A percentile compares a stretch with the other conserved stretches of the same genome.
Conservation (phyloP, 768 basidiomycete species). For the Candolleomyces eurysporus region DNA sequence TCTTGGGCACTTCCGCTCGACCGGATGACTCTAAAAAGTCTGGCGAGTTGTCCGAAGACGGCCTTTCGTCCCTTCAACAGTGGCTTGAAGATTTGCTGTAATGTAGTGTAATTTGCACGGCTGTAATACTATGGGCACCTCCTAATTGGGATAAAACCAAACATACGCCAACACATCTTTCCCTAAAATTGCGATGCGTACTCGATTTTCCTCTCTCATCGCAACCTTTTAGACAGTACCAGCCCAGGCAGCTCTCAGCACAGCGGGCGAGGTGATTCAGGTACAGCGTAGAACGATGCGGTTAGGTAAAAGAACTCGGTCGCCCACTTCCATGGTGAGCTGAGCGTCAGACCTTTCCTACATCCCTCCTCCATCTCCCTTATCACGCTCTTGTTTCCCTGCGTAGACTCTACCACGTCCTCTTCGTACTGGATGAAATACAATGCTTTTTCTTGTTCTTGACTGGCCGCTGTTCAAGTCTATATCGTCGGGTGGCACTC, state of each 20-base stretch:
- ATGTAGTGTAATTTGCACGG: neutral
- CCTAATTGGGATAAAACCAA: neutral
- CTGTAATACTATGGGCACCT: neutral
- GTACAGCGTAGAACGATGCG: slow-evolving; percentile 55
- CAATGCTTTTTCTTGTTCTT: too few species aligned
- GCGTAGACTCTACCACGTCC: too few species aligned
- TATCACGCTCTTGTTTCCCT: neutral
- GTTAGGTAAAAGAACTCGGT: slow-evolving; percentile 58
- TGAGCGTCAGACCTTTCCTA: slow-evolving; percentile 57
- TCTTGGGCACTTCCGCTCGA: slow-evolving; percentile 57
- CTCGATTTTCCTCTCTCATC: slow-evolving; percentile 23
- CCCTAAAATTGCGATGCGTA: neutral
- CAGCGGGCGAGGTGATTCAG: slow-evolving; percentile 66
- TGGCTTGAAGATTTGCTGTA: slow-evolving; percentile 45
- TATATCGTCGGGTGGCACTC: too few species aligned
- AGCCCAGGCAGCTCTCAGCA: slow-evolving; percentile 38
- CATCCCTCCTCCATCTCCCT: slow-evolving; percentile 26
- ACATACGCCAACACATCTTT: neutral
- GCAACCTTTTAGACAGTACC: slow-evolving; percentile 78
- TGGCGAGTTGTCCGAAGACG: slow-evolving; percentile 34
- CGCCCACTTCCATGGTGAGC: slow-evolving; percentile 23
- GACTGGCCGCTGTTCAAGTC: too few species aligned
- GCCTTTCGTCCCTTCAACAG: slow-evolving; percentile 41
- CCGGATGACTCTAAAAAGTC: slow-evolving; percentile 17
- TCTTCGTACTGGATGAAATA: too few species aligned